Evolutionary conservation across 2,329 filamentous ascomycete genomes (phyloP), one percentile per base, ranked within the genome.

Genomic region (Achaetomium macrosporum): DNA sequence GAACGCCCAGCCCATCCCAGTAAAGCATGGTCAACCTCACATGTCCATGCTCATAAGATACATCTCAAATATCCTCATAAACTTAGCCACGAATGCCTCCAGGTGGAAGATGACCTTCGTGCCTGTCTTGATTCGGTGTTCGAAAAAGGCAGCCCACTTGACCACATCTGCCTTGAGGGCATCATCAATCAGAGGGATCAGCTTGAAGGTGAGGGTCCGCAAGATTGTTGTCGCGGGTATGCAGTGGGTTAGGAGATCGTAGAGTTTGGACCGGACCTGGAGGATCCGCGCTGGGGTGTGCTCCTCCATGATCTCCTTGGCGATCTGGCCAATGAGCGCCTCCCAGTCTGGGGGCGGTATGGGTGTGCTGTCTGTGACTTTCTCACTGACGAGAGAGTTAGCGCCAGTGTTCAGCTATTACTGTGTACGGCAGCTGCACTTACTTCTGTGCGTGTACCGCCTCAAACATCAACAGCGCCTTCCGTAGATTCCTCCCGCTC

Each of bases 271-370:
- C 58, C 93, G 84, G 43, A 96, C 90, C 65, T 90, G 82, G 58
- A 99, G 73, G 56, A 99, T 91, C 47, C 89, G 81, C 30, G 87
- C 84, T 0, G 93, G 92, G n/a, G 90, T 90, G 65, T 95, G 89
- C 68, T 99, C 92, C 37, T 87, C 86, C 66, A 96, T 83, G 51
- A 99, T 96, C 63, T 97, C 91, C 64, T 86, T 84, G n/a, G 95
- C 91, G 57, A 96, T 87, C 65, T 95, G 83, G 5, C 81, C 78
- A 61, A 99, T 91, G 56, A 99, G 78, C 0, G 90, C 88, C 68
- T 99, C 93, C 91, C 93, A 99, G 64, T 99, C 93, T 1, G 95
- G 91, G 0, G 92, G 93, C 11, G 92, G 92, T 57, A 99, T 96
- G 5, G 85, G 82, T 3, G 92, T 97, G 57, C 78, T 83, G 60